Base-by-base conservation (phyloP, 202 grass and related monocot species). In the Eragrostis tef region DNA sequence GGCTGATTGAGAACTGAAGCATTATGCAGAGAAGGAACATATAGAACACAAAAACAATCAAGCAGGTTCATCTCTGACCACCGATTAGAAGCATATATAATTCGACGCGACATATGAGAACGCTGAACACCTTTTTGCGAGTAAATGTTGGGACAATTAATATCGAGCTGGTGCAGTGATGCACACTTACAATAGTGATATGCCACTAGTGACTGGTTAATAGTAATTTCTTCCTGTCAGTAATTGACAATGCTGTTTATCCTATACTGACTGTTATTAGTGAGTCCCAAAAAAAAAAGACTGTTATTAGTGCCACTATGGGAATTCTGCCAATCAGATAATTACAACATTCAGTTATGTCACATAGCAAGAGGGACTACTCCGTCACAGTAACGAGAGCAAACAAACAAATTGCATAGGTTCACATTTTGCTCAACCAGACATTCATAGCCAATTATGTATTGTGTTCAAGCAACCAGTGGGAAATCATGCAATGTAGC, bases 391-490 rank as follows among this genome's bases (percentile, higher is more conserved):
- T 54, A 74, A 43, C 49, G 29, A 51, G 17, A 62, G 60, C 2
- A 31, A 26, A 48, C 11, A 84, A 9, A 27, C 17, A 78, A 71
- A 63, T 16, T 61, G 41, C 39, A 78, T 24, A 78, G 6, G n/a
- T 70, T 64, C 15, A 50, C 24, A 72, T 53, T 72, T 15, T 31
- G 15, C 19, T 53, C 13, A 71, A 42, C 19, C 46, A 36, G 13
- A 25, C 20, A 75, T 43, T 41, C 21, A 78, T 17, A 48, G 0
- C 11, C n/a, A n/a, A 39, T 44, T 44, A 0, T 68, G 9, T 70
- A 58, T 59, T 48, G 27, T 31, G 4, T 46, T 81, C 51, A 58
- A 63, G 34, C 64, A 84, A 77, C 56, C 51, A 70, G 34, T 77
- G 7, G 16, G 26, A 52, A 76, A 59, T 31, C 14, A 54, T 52